phyloP scores from a whole-genome alignment of 345 rosid genomes.

The Laguncularia racemosa region DNA sequence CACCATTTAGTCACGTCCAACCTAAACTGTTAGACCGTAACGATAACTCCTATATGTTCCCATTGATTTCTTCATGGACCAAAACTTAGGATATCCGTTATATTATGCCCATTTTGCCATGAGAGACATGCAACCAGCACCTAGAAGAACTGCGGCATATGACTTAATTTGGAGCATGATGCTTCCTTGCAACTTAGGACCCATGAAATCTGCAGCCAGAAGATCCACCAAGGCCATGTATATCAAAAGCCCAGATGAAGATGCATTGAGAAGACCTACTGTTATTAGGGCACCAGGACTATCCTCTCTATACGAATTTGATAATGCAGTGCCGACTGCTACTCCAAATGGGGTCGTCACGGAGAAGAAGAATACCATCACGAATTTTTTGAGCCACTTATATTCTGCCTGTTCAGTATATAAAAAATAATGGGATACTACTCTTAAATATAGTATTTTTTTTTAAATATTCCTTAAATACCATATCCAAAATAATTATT shows the following conservation, averaged over 20 bases:
- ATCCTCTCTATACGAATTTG: constrained; percentile 39
- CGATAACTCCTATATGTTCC: too few relatives aligned
- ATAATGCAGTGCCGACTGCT: constrained; percentile 49
- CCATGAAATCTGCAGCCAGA: constrained; percentile 60
- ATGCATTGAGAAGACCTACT: constrained; percentile 61
- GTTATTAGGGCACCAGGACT: constrained; percentile 53
- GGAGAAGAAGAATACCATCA: constrained; percentile 67
- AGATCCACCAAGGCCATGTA: constrained; percentile 88
- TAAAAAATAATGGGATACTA: too few relatives aligned
- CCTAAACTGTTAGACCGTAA: too few relatives aligned
- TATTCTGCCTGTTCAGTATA: constrained; percentile 57
- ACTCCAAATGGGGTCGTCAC: constrained; percentile 66
- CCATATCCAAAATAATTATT: too few relatives aligned
- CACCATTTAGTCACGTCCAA: too few relatives aligned
- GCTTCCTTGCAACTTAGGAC: constrained; percentile 57
- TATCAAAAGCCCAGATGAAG: constrained; percentile 60
- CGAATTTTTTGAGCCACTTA: constrained; percentile 26
- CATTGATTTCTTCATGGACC: too few relatives aligned
- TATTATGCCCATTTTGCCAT: constrained; percentile 73
- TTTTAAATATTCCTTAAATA: too few relatives aligned
- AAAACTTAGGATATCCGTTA: not conserved
- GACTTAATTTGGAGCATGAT: constrained; percentile 55
- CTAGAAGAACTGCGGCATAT: constrained; percentile 48
- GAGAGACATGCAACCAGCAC: constrained; percentile 68
- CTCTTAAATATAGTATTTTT: too few relatives aligned